Conservation (phyloP, 495 filamentous ascomycete species). For the Penicillium ochrochloron region DNA sequence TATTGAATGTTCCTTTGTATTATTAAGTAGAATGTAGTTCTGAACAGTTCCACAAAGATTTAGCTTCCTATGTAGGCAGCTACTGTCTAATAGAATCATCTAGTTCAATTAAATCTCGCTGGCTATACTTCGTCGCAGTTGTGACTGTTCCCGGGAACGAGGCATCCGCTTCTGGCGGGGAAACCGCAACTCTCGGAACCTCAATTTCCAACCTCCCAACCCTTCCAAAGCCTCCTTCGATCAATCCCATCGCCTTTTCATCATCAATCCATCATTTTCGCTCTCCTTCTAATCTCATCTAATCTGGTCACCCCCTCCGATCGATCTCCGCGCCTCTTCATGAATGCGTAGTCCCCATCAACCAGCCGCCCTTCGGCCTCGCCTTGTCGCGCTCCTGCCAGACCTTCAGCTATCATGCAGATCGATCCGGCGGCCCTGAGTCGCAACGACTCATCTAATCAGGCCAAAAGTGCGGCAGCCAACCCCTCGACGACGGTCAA, state of each 20-base stretch:
- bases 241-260: constrained; percentile 28
- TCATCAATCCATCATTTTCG: constrained; percentile 29
- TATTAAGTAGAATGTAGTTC: neutral
- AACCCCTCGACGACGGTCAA: constrained; percentile 59
- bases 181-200: constrained; percentile 28
- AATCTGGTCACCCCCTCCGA: constrained; percentile 30
- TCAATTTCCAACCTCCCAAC: constrained; percentile 32
- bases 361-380: constrained; percentile 47
- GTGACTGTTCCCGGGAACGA: constrained; percentile 10
- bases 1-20: neutral
- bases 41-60: neutral
- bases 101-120: neutral
- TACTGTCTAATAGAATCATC: neutral
- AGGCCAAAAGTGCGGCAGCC: constrained; percentile 63
- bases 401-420: constrained; percentile 66
- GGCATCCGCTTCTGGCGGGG: constrained; percentile 41
- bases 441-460: constrained; percentile 67
- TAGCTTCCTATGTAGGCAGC: neutral
- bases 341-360: constrained; percentile 48
- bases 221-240: constrained; percentile 7
- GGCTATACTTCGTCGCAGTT: neutral
- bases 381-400: constrained; percentile 49
- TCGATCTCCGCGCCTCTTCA: constrained; percentile 29
- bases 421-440: constrained; percentile 85
- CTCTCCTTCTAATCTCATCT: constrained; percentile 24